Evolutionary conservation across 176 grass and related monocot species (phyloP).

Genomic region (Musa schizocarpa): DNA sequence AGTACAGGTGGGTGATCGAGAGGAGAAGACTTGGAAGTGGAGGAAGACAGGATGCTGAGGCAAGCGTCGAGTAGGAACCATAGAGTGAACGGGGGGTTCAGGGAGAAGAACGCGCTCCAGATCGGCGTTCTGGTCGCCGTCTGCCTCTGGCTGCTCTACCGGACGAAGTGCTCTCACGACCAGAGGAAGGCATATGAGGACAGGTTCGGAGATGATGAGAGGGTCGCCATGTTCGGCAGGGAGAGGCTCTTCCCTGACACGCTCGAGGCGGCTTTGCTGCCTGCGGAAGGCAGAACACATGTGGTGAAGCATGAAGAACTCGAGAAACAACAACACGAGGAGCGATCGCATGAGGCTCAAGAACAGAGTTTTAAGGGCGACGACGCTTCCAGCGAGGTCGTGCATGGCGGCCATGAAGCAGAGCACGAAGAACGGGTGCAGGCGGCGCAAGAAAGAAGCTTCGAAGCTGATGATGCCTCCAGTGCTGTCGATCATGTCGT

Average conservation of each 20-base stretch:
- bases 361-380: constrained; percentile 65
- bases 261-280: constrained; percentile 13
- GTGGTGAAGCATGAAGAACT: constrained; percentile 57
- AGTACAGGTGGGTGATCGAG: no score
- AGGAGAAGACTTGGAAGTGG: no score
- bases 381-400: constrained; percentile 24
- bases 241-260: constrained; percentile 35
- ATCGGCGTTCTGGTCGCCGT: constrained; percentile 51
- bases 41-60: constrained; percentile 48
- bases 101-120: constrained; percentile 74
- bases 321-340: constrained; percentile 48
- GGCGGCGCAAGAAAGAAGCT: constrained; percentile 10
- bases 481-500: constrained; percentile 54
- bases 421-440: constrained; percentile 12
- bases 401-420: not conserved
- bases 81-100: constrained; percentile 69
- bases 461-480: not conserved
- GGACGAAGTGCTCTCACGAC: constrained; percentile 69
- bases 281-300: constrained; percentile 47
- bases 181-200: constrained; percentile 38
- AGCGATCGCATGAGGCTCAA: constrained; percentile 43
- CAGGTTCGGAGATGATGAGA: constrained; percentile 36
- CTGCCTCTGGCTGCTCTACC: constrained; percentile 76
- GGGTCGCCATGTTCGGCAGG: constrained; percentile 33
- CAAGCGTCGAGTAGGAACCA: constrained; percentile 77